Evolutionary conservation across 208 protist species (phyloP).

Genomic region (Herpetomonas muscarum): DNA sequence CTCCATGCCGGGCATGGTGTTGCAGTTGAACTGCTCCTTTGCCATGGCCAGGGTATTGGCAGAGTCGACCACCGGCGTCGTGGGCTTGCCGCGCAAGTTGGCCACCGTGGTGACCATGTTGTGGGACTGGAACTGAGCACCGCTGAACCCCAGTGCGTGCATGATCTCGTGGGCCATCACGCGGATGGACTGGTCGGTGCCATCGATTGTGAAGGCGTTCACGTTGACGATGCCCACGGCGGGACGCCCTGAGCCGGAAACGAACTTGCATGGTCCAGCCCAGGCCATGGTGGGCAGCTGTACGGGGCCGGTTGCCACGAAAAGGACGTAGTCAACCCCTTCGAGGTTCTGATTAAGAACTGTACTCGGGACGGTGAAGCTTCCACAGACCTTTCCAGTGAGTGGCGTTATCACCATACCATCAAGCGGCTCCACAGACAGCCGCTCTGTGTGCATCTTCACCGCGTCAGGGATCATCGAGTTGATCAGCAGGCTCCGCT

Average conservation of each 20-base stretch:
- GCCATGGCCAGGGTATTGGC: conserved; percentile 18
- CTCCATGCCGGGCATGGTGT: conserved; percentile 32
- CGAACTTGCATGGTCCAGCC: conserved; percentile 5
- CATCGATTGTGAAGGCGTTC: conserved; percentile 4
- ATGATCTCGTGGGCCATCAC: conserved; percentile 28
- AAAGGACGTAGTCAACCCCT: conserved; percentile 11
- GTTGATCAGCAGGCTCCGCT: conserved; percentile 5
- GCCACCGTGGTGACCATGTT: background rate
- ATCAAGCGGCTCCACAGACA: conserved; percentile 10
- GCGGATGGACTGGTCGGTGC: conserved; percentile 11
- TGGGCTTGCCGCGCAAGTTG: background rate
- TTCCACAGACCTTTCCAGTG: conserved; percentile 2
- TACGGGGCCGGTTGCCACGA: conserved; percentile 12
- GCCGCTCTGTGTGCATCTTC: conserved; percentile 12
- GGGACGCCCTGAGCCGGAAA: conserved; percentile 8
- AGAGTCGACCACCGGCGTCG: conserved; percentile 5
- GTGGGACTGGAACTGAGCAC: background rate
- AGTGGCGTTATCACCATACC: background rate
- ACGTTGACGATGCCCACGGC: conserved; percentile 19
- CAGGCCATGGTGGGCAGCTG: conserved; percentile 5
- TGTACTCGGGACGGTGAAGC: conserved; percentile 7
- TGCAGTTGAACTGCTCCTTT: conserved; percentile 47
- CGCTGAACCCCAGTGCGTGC: conserved; percentile 33
- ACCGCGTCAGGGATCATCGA: conserved; percentile 14
- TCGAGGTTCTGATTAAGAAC: conserved; percentile 1